phyloP scores from a whole-genome alignment of 768 basidiomycete genomes.

The Hypsizygus marmoreus region DNA sequence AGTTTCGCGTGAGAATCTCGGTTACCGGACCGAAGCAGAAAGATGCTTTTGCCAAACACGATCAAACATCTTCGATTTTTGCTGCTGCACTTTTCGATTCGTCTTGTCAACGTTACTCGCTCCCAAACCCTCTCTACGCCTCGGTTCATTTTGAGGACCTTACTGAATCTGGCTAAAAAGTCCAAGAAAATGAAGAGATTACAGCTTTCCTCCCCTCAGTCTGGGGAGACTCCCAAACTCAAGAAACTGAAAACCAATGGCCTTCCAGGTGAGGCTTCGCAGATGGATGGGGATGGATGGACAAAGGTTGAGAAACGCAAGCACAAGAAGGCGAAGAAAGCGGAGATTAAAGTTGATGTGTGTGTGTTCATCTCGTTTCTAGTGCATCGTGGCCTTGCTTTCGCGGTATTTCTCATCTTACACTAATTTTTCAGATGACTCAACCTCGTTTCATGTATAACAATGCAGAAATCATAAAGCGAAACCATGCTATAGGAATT shows the following conservation, averaged over 20 bases:
- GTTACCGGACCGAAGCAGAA: no score
- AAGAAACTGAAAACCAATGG: conserved; percentile 42
- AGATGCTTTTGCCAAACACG: no score
- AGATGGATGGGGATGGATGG: conserved; percentile 45
- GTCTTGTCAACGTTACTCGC: no score
- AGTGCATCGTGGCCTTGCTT: conserved; percentile 8
- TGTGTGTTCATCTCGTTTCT: conserved; percentile 32
- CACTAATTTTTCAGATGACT: conserved; percentile 37
- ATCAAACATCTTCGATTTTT: no score
- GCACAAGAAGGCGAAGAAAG: conserved; percentile 65
- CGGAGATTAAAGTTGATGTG: conserved; percentile 61
- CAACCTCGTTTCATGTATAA: conserved; percentile 82
- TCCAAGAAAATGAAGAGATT: conserved; percentile 20
- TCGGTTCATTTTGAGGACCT: no score
- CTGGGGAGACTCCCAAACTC: conserved; percentile 11
- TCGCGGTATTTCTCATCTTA: conserved; percentile 9
- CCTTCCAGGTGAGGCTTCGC: conserved; percentile 14
- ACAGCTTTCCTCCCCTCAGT: conserved; percentile 13
- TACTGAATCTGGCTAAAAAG: no score
- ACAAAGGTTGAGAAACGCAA: conserved; percentile 74
- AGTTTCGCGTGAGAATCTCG: no score
- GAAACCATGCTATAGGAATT: conserved; percentile 77
- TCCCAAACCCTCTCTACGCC: no score
- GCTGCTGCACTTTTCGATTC: no score
- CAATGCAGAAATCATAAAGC: conserved; percentile 70